Conservation (phyloP, 140 eudicot species). For the Anethum foeniculum region DNA sequence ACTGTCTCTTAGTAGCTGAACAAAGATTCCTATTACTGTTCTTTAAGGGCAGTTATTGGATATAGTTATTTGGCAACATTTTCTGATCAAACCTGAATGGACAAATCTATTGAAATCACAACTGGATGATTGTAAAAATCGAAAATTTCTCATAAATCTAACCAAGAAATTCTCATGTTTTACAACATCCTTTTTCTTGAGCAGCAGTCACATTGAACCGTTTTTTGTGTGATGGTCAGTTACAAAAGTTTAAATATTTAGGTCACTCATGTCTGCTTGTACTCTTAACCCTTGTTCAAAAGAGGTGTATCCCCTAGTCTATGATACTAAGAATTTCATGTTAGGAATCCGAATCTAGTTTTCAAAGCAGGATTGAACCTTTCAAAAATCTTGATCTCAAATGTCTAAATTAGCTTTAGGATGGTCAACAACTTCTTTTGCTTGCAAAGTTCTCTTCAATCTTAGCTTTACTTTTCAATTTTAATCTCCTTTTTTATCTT, state of each 20-base stretch:
- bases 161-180: background rate
- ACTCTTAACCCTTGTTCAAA: background rate
- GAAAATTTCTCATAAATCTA: background rate
- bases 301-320: background rate
- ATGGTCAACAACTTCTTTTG: constrained; percentile 3
- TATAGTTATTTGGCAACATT: background rate
- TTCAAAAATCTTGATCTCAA: background rate
- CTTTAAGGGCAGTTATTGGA: background rate
- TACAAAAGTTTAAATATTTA: background rate
- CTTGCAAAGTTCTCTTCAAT: background rate
- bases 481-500: background rate
- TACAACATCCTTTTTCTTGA: background rate
- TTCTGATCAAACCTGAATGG: background rate
- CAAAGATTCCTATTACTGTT: background rate
- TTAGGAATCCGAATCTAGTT: background rate
- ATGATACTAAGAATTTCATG: background rate
- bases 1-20: background rate
- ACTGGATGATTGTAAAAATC: background rate
- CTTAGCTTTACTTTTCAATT: constrained; percentile 1
- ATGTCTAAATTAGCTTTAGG: background rate
- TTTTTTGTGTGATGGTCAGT: background rate
- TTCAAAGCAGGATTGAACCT: background rate
- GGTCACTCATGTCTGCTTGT: background rate
- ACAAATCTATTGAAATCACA: too few relatives aligned
- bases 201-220: background rate